Evolutionary conservation across 177 flowering plant genomes (phyloP), one percentile per base, ranked within the genome.

Genomic region (Vitis hybrid): DNA sequence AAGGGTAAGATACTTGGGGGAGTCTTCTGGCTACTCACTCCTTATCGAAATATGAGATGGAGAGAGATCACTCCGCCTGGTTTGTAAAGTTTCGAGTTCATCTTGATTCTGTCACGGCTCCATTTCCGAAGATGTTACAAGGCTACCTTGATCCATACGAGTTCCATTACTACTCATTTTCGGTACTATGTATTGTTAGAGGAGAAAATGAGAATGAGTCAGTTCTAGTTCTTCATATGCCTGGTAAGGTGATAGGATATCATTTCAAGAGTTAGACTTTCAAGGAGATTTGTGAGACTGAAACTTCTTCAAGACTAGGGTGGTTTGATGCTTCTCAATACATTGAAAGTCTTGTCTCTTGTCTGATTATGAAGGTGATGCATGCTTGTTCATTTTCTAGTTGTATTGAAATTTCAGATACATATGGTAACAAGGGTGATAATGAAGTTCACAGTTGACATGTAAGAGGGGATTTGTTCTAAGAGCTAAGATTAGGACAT

Each of bases 31-130:
- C n/a, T 67, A 70, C 54, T 2, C 54, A 67, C 60, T 52, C 31
- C 59, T 70, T 12, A 20, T 70, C 15, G 60, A 53, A 19, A 45
- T 11, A 48, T 53, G 72, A 69, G 31, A 61, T 69, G 59, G 53
- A 61, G 50, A 62, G 19, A n/a, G 53, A 61, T n/a, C 62, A 70
- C 61, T 51, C 72, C 0, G 10, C 13, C 7, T 62, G 72, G 66
- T 52, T 52, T 45, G 58, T 62, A 15, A 70, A 62, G n/a, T 70
- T 53, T 29, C 9, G 8, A 29, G 72, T 69, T 10, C 9, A 69
- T 52, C 66, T 69, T 16, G 20, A 62, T 52, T 29, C 3, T 11
- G 2, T 69, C 34, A 1, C 13, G 19, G 19, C 10, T 61, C 2
- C 34, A 9, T 53, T 58, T 48, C 52, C 52, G 2, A 4, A 52